Conservation (phyloP, 441 rosid genomes). For the Jatropha podagrica region DNA sequence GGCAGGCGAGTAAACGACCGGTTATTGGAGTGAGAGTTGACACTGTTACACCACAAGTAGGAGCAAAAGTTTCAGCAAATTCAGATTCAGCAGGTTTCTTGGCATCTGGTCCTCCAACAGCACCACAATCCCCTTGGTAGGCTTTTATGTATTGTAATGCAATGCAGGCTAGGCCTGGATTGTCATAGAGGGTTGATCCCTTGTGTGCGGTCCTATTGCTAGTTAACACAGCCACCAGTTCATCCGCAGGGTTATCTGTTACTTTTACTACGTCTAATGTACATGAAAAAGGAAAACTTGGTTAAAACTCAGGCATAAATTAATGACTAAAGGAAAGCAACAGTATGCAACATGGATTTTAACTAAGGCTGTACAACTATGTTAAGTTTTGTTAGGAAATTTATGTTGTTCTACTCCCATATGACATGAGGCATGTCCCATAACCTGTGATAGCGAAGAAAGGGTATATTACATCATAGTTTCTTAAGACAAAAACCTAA, state of each 20-base stretch:
- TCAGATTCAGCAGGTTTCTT: slow-evolving; percentile 63
- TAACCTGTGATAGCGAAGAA: not conserved
- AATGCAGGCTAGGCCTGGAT: slow-evolving; percentile 68
- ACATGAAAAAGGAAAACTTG: slow-evolving; percentile 7
- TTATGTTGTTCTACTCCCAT: not conserved
- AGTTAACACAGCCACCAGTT: slow-evolving; percentile 48
- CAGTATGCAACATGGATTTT: not conserved
- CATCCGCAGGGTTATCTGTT: slow-evolving; percentile 63
- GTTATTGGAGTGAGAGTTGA: slow-evolving; percentile 58
- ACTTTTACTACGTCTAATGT: slow-evolving; percentile 39
- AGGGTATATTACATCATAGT: not conserved
- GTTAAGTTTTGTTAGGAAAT: not conserved
- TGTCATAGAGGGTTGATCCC: slow-evolving; percentile 47
- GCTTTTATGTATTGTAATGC: slow-evolving; percentile 78
- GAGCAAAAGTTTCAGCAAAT: slow-evolving; percentile 60
- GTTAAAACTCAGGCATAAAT: slow-evolving; percentile 15
- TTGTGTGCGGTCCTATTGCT: slow-evolving; percentile 55
- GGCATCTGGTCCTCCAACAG: slow-evolving; percentile 58
- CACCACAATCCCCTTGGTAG: slow-evolving; percentile 58
- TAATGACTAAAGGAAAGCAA: not conserved
- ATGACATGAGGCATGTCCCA: not conserved
- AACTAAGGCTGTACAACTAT: not conserved
- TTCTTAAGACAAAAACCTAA: not conserved
- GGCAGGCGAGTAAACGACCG: slow-evolving; percentile 67
- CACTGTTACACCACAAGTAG: slow-evolving; percentile 51